Conservation (phyloP, 2,329 filamentous ascomycete genomes). For the Didymella pomorum region DNA sequence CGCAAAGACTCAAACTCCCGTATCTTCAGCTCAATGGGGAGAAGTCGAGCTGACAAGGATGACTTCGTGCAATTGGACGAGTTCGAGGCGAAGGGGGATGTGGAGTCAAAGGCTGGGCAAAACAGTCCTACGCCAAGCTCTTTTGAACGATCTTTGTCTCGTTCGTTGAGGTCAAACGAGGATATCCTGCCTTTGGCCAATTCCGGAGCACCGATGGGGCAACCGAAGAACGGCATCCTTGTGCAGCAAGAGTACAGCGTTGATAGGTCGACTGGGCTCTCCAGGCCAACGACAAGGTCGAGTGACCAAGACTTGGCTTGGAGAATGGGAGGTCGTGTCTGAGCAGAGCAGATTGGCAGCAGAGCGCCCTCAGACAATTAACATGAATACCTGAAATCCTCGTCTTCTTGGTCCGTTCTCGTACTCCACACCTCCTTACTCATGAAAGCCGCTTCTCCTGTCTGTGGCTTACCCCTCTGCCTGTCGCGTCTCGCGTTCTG, state of each 20-base stretch:
- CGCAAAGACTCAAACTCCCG: conserved; percentile 4
- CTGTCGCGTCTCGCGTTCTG: conserved; percentile 21
- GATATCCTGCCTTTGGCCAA: not conserved
- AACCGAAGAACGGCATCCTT: not conserved
- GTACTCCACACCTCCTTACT: conserved; percentile 6
- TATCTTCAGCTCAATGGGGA: conserved; percentile 5
- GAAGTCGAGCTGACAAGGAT: conserved; percentile 8
- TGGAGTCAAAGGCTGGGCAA: not conserved
- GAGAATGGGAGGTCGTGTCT: conserved; percentile 1
- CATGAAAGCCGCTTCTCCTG: conserved; percentile 7
- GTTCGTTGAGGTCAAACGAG: conserved; percentile 1
- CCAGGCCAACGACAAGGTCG: not conserved
- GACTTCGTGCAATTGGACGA: conserved; percentile 1
- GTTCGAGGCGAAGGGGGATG: not conserved
- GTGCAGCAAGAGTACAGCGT: conserved; percentile 9
- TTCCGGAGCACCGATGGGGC: conserved; percentile 6
- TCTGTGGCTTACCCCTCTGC: not conserved
- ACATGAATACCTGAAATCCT: conserved; percentile 9
- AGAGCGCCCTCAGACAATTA: not conserved
- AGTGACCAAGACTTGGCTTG: not conserved
- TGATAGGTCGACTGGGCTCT: not conserved
- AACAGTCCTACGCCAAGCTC: not conserved
- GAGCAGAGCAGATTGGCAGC: not conserved
- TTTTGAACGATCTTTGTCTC: not conserved
- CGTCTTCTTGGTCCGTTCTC: conserved; percentile 2